A percentile compares a stretch with the other conserved stretches of the same genome.
These are phyloP conservation scores for Entamoeba nuttalli DNA, from an alignment of 208 protist genomes.

Conservation along the genomic window DNA sequence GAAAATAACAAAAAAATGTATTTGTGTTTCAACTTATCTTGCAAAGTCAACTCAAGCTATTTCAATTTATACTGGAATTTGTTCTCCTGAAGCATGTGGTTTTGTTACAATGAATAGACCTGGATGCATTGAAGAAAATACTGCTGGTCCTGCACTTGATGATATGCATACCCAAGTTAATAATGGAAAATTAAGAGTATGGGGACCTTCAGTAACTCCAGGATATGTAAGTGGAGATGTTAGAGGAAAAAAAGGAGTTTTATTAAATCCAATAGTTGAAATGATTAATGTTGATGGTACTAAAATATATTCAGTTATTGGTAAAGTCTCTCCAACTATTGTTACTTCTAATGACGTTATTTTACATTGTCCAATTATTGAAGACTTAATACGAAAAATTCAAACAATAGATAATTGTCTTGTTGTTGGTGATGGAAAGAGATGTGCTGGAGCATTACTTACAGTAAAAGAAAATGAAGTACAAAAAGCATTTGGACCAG, in stretches of 20 bases:
- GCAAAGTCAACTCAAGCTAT: not conserved
- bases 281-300: not conserved
- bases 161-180: not conserved
- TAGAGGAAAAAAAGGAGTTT: not conserved
- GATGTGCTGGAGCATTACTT: not conserved
- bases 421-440: not conserved
- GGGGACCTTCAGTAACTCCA: not conserved
- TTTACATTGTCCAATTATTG: not conserved
- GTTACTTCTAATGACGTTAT: not conserved
- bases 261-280: not conserved
- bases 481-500: not conserved
- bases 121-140: not conserved
- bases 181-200: not conserved
- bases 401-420: not conserved
- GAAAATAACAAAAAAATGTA: not conserved
- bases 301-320: not conserved
- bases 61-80: not conserved
- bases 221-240: not conserved
- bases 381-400: not conserved
- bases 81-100: not conserved
- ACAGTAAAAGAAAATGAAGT: not conserved
- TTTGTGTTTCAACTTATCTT: not conserved
- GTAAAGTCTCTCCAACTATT: not conserved
- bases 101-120: not conserved
- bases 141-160: not conserved